These are phyloP conservation scores for Saksenaea oblongispora DNA, from an alignment of 371 early-diverging fungal species.

Conservation along the genomic window DNA sequence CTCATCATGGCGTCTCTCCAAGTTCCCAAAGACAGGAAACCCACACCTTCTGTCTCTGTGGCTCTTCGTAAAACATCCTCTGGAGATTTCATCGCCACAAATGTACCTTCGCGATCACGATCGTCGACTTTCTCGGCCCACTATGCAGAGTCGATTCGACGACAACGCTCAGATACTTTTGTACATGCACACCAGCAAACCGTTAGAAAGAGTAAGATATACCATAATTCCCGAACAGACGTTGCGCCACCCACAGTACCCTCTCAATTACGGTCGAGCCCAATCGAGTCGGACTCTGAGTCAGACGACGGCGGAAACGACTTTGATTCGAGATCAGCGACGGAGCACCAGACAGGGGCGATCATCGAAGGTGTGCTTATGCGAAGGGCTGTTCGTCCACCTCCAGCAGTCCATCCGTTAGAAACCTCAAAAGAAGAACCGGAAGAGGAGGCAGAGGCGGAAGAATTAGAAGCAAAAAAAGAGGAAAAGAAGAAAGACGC, in stretches of 20 bases:
- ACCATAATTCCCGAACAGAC: constrained; percentile 1
- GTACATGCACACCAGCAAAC: constrained; percentile 9
- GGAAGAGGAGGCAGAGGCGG: constrained; percentile 1
- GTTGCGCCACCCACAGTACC: background rate
- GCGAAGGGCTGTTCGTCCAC: constrained; percentile 25
- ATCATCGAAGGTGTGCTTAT: constrained; percentile 25
- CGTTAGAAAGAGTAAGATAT: background rate
- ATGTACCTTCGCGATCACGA: constrained; percentile 2
- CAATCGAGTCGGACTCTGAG: constrained; percentile 9
- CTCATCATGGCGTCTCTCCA: constrained; percentile 22
- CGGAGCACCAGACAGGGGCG: constrained; percentile 16
- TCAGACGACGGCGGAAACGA: constrained; percentile 5
- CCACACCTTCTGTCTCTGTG: constrained; percentile 3
- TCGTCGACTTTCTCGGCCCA: constrained; percentile 15
- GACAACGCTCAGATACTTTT: constrained; percentile 30
- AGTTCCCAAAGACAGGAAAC: constrained; percentile 14
- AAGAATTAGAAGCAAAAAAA: background rate
- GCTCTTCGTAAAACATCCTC: constrained; percentile 15
- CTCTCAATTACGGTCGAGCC: background rate
- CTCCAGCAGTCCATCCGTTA: background rate
- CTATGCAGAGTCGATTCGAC: constrained; percentile 18
- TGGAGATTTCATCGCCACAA: constrained; percentile 7
- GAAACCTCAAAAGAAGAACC: background rate
- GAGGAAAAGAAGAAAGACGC: background rate
- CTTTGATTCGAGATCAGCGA: background rate